phyloP scores from a whole-genome alignment of 345 rosid species.

The Gossypium bickii region DNA sequence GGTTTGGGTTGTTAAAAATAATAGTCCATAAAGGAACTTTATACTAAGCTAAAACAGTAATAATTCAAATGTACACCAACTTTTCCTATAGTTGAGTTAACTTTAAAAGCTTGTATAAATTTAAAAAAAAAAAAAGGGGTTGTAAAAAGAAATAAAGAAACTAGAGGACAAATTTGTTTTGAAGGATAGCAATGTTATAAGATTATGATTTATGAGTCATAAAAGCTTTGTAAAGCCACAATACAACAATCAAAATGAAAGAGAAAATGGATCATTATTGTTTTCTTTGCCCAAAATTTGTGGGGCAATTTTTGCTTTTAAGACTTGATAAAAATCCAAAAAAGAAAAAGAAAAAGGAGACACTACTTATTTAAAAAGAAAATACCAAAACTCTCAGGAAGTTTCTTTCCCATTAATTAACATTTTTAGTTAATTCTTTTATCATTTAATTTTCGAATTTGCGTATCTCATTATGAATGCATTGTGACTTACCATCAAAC shows the following conservation, averaged over 20 bases:
- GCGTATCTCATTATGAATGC: too few species aligned
- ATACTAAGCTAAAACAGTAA: neutral
- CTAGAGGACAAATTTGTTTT: neutral
- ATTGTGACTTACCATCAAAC: too few species aligned
- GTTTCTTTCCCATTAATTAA: too few species aligned
- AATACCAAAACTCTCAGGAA: neutral
- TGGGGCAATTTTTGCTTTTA: neutral
- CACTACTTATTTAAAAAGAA: constrained; percentile 14
- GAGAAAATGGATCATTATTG: neutral
- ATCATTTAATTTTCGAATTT: too few species aligned
- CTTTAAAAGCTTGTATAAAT: neutral
- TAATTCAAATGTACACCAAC: neutral
- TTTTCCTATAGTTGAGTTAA: neutral
- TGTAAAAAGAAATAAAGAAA: neutral
- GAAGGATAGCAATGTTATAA: neutral
- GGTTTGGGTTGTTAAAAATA: neutral
- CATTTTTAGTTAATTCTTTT: too few species aligned
- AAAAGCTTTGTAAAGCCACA: constrained; percentile 5
- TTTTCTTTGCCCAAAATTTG: neutral
- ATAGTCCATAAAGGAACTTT: neutral
- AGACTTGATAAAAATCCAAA: too few species aligned
- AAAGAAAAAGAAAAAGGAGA: too few species aligned
- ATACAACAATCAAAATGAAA: neutral
- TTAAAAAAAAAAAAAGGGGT: too few species aligned
- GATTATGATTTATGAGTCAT: neutral